Evolutionary conservation across 257 asterid species (phyloP).

Genomic region (Catharanthus roseus): DNA sequence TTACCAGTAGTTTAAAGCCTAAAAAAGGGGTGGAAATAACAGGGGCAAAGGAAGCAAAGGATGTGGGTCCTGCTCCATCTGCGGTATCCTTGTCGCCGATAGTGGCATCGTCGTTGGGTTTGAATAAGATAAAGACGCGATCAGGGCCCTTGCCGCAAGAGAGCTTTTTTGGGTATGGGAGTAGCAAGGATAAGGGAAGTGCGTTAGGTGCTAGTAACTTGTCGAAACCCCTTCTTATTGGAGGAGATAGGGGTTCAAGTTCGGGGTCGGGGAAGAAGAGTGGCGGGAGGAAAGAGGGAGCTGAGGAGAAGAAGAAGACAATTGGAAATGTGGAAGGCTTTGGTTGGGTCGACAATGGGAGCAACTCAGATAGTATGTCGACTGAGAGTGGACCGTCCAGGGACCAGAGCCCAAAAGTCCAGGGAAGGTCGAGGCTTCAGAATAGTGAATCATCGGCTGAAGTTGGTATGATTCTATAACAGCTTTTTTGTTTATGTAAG

Average conservation of each 20-base stretch:
- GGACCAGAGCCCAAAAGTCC: conserved; percentile 76
- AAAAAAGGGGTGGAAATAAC: conserved; percentile 35
- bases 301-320: conserved; percentile 24
- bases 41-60: conserved; percentile 33
- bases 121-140: conserved; percentile 96
- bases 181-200: conserved; percentile 62
- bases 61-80: conserved; percentile 29
- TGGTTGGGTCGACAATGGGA: conserved; percentile 42
- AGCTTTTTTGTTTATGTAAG: neutral
- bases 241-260: conserved; percentile 29
- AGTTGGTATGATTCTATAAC: conserved; percentile 47
- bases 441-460: conserved; percentile 74
- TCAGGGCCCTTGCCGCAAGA: conserved; percentile 99
- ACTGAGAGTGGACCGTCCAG: conserved; percentile 63
- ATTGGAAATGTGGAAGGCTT: conserved; percentile 16
- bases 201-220: conserved; percentile 73
- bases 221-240: conserved; percentile 49
- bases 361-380: conserved; percentile 60
- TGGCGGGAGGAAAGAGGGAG: conserved; percentile 21
- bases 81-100: conserved; percentile 66
- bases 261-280: conserved; percentile 26
- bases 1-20: conserved; percentile 21
- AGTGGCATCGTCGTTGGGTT: conserved; percentile 90
- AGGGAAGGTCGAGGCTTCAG: conserved; percentile 59
- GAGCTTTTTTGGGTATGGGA: conserved; percentile 69